A percentile compares a stretch with the other conserved stretches of the same genome.
Conservation (phyloP, 169 alveolate genomes). For the Plasmodium coatneyi region DNA sequence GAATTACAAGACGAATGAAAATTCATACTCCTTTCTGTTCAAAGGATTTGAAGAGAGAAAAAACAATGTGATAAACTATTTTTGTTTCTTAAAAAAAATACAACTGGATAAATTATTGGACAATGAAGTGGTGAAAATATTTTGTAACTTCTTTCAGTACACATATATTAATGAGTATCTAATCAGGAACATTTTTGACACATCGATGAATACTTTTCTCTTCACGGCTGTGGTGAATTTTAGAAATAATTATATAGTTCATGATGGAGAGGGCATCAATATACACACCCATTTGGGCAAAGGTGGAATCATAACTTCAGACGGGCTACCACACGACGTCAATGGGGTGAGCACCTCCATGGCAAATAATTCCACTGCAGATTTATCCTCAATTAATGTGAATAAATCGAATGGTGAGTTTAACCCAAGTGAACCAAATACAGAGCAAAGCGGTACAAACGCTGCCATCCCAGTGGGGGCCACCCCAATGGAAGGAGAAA, state of each 20-base stretch:
- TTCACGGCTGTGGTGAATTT: conserved; percentile 51
- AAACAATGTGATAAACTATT: conserved; percentile 43
- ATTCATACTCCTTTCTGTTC: conserved; percentile 67
- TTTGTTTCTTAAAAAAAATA: conserved; percentile 46
- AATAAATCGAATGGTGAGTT: background rate
- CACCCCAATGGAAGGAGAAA: background rate
- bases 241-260: conserved; percentile 6
- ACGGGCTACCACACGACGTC: background rate
- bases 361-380: background rate
- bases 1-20: conserved; percentile 59
- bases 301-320: background rate
- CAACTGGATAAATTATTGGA: conserved; percentile 32
- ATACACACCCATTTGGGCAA: background rate
- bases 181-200: conserved; percentile 57
- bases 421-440: background rate
- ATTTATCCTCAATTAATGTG: background rate
- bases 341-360: background rate
- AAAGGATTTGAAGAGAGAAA: conserved; percentile 75
- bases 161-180: conserved; percentile 57
- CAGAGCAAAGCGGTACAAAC: background rate
- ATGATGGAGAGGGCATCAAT: background rate
- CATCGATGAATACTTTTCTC: conserved; percentile 17
- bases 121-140: conserved; percentile 64
- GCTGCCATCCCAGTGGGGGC: background rate
- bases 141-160: conserved; percentile 65